These are phyloP conservation scores for Trichocladium uniseriatum DNA, from an alignment of 495 filamentous ascomycete species.

Conservation along the genomic window DNA sequence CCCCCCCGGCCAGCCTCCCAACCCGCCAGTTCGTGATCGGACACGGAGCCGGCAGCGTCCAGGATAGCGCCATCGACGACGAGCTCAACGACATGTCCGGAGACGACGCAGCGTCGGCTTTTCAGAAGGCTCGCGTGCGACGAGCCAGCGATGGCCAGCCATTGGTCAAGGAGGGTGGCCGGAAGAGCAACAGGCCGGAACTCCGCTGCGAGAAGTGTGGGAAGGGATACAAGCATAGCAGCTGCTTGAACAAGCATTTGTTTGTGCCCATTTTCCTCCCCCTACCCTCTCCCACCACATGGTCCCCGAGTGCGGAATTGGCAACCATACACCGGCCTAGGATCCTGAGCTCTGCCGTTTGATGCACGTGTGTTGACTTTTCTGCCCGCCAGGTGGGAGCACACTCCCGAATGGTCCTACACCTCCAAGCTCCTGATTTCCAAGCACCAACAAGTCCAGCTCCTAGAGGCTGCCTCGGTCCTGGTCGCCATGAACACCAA, in stretches of 20 bases:
- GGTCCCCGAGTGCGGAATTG: constrained; percentile 23
- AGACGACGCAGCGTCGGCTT: constrained; percentile 47
- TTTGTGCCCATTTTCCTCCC: constrained; percentile 64
- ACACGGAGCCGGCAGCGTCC: constrained; percentile 31
- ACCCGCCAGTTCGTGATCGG: constrained; percentile 33
- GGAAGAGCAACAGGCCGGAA: constrained; percentile 65
- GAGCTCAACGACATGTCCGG: constrained; percentile 47
- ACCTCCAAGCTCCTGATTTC: constrained; percentile 98
- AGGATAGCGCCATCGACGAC: constrained; percentile 52
- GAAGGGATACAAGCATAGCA: constrained; percentile 99
- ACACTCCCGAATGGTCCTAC: constrained; percentile 94
- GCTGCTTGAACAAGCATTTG: constrained; percentile 99
- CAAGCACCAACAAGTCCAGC: constrained; percentile 98
- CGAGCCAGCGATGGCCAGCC: constrained; percentile 82
- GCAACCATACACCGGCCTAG: constrained; percentile 11
- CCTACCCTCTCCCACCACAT: constrained; percentile 34
- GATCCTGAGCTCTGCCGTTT: constrained; percentile 14
- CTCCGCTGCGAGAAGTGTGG: constrained; percentile 96
- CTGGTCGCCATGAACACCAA: constrained; percentile 80
- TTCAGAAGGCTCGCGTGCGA: constrained; percentile 60
- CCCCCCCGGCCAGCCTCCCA: constrained; percentile 44
- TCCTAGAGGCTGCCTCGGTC: constrained; percentile 92
- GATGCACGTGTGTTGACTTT: constrained; percentile 32
- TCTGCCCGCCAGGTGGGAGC: constrained; percentile 82
- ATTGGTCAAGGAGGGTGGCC: constrained; percentile 61